phyloP scores from a whole-genome alignment of 139 green algal species.

The Tetraselmis chui region DNA sequence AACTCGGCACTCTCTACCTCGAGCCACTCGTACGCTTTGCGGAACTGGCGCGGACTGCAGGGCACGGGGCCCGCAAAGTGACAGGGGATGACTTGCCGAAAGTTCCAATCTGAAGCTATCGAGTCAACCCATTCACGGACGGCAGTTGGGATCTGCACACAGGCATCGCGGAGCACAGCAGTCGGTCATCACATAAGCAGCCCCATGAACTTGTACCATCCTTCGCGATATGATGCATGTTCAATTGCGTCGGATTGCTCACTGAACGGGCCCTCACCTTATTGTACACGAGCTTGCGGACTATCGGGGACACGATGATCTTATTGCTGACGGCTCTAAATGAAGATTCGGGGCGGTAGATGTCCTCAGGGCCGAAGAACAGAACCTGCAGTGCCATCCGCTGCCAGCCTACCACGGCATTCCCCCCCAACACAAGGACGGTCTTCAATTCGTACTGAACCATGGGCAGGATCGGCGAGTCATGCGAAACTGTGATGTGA shows the following conservation, averaged over 20 bases:
- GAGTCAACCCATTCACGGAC: conserved; percentile 70
- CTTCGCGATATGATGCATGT: too few species aligned
- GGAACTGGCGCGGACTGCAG: conserved; percentile 4
- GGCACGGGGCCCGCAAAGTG: conserved; percentile 81
- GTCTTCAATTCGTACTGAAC: too few species aligned
- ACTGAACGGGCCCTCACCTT: too few species aligned
- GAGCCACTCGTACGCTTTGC: conserved; percentile 7
- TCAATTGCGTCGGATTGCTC: too few species aligned
- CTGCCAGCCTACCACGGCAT: conserved; percentile 82
- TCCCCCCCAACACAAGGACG: too few species aligned
- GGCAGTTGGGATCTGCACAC: neutral
- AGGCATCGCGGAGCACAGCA: too few species aligned
- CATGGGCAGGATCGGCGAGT: too few species aligned
- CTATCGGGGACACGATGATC: conserved; percentile 82
- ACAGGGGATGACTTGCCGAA: conserved; percentile 78
- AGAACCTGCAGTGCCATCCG: conserved; percentile 88
- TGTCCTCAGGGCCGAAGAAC: conserved; percentile 71
- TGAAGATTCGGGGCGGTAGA: conserved; percentile 58
- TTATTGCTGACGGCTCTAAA: conserved; percentile 61
- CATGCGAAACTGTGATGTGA: neutral
- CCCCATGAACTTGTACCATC: too few species aligned
- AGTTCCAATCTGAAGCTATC: conserved; percentile 72
- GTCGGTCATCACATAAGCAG: too few species aligned
- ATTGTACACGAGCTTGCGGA: conserved; percentile 56
- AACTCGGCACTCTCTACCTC: neutral